These are phyloP conservation scores for Colletotrichum limetticola DNA, from an alignment of 2,329 filamentous ascomycete genomes.

Conservation along the genomic window DNA sequence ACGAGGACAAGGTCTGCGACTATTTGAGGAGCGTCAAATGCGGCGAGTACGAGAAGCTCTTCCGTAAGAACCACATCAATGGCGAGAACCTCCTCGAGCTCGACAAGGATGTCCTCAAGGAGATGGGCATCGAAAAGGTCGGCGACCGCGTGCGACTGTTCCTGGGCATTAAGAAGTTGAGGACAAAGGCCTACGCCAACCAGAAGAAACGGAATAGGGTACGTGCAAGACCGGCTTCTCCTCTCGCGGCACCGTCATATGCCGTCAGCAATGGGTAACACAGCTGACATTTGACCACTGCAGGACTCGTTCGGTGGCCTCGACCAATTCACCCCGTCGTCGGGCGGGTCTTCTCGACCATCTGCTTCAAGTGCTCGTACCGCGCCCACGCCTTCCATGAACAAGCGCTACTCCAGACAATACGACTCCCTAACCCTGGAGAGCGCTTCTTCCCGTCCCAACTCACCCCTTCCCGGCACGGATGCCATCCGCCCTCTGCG, in stretches of 20 bases:
- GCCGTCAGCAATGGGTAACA: background rate
- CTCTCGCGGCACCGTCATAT: no score
- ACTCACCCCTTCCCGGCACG: constrained; percentile 71
- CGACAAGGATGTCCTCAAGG: constrained; percentile 94
- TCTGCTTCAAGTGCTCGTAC: constrained; percentile 60
- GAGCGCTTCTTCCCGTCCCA: constrained; percentile 70
- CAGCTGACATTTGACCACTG: constrained; percentile 31
- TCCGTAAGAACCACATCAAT: constrained; percentile 94
- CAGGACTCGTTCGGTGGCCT: constrained; percentile 87
- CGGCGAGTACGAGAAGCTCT: constrained; percentile 90
- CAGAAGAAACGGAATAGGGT: constrained; percentile 89
- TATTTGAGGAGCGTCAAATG: constrained; percentile 94
- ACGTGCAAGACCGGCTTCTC: constrained; percentile 45
- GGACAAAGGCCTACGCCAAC: constrained; percentile 80
- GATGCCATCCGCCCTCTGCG: constrained; percentile 62
- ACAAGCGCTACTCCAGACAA: constrained; percentile 74
- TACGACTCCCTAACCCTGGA: constrained; percentile 61
- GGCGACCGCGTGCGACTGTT: constrained; percentile 94
- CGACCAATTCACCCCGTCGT: constrained; percentile 73
- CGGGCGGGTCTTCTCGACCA: constrained; percentile 70
- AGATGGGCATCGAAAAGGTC: constrained; percentile 98
- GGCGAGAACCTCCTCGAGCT: constrained; percentile 97
- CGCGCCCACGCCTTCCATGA: constrained; percentile 54
- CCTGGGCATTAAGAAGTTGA: constrained; percentile 83
- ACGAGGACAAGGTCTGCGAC: constrained; percentile 90